A percentile compares a stretch with the other conserved stretches of the same genome.
These are phyloP conservation scores for Microglena sp. DNA, from an alignment of 139 green algal species.

Conservation along the genomic window DNA sequence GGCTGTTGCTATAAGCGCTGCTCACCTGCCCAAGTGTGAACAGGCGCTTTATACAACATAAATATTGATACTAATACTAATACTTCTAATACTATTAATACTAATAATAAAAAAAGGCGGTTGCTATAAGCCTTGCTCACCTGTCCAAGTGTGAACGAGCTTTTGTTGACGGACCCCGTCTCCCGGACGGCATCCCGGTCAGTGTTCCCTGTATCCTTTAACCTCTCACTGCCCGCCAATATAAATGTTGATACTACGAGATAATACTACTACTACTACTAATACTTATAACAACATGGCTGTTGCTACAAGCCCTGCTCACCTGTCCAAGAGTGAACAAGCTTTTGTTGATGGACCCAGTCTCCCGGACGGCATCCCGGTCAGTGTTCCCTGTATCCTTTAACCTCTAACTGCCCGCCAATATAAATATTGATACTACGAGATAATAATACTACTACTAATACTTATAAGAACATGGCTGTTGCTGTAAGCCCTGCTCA, in stretches of 20 bases:
- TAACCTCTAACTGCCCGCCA: slow-evolving; percentile 56
- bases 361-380: slow-evolving; percentile 38
- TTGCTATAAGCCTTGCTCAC: slow-evolving; percentile 3
- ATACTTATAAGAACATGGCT: not conserved
- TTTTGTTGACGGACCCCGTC: slow-evolving; percentile 55
- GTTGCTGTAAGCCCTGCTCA: not conserved
- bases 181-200: slow-evolving; percentile 36
- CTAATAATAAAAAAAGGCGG: no score
- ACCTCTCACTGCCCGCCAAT: slow-evolving; percentile 51
- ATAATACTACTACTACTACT: no score
- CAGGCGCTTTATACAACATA: slow-evolving; percentile 36
- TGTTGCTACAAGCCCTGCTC: not conserved
- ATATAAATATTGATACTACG: not conserved
- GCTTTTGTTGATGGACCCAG: slow-evolving; percentile 53
- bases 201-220: slow-evolving; percentile 51
- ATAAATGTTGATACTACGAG: not conserved
- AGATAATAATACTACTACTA: not conserved
- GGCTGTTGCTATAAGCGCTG: not conserved
- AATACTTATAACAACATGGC: no score
- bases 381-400: slow-evolving; percentile 48
- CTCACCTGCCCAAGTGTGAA: slow-evolving; percentile 20
- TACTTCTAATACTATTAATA: no score
- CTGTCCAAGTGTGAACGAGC: slow-evolving; percentile 56
- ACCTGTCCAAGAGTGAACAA: slow-evolving; percentile 61
- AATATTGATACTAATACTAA: not conserved